phyloP scores from a whole-genome alignment of 1,284 basidiomycete genomes.

The Puccinia novopanici region DNA sequence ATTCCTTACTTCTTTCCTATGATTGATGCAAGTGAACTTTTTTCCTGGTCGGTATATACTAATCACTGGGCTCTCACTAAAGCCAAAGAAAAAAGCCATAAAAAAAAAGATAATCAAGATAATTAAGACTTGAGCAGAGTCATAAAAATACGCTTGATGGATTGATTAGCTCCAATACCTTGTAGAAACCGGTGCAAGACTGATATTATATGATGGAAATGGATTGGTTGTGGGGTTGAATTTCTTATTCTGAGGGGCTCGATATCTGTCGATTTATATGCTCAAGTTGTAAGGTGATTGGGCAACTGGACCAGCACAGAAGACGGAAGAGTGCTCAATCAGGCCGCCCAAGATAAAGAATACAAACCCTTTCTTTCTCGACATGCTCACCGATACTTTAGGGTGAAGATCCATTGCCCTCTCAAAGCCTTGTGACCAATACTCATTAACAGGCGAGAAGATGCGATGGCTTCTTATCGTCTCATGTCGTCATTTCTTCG shows the following conservation, averaged over 20 bases:
- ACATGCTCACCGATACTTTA: neutral
- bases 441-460: no score
- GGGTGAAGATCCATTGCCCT: neutral
- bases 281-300: neutral
- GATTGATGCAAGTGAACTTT: neutral
- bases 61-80: neutral
- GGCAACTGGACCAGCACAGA: neutral
- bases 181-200: neutral
- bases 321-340: neutral
- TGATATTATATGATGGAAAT: neutral
- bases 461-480: no score
- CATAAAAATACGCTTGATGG: neutral
- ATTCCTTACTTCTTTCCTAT: no score
- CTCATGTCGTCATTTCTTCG: no score
- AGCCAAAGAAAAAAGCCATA: neutral
- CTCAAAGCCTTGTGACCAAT: conserved; percentile 4
- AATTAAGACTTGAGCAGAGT: neutral
- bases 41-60: neutral
- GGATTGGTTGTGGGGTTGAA: neutral
- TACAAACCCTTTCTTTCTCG: conserved; percentile 12
- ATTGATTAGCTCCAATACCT: neutral
- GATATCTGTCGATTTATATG: neutral
- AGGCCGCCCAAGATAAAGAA: neutral
- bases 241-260: neutral
- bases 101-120: no score